phyloP scores from a whole-genome alignment of 306 rosid species.

The Parietaria judaica region DNA sequence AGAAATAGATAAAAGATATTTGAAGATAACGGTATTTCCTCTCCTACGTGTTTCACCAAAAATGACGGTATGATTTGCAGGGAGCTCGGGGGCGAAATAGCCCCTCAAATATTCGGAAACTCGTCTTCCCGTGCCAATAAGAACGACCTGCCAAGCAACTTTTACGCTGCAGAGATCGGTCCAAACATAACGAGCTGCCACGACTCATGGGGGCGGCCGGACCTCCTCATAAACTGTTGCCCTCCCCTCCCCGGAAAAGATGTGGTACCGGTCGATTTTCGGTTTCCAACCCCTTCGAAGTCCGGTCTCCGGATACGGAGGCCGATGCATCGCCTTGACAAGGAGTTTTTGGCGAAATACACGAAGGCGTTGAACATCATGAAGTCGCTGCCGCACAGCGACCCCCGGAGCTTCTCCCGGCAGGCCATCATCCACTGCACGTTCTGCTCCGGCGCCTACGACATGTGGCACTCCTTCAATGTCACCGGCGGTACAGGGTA shows the following conservation, averaged over 20 bases:
- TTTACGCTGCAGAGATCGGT: background rate
- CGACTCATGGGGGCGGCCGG: conserved; percentile 12
- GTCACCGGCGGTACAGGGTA: too few species aligned
- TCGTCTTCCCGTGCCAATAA: too few species aligned
- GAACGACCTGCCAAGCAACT: too few species aligned
- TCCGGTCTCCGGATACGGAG: conserved; percentile 29
- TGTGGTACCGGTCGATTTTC: conserved; percentile 1
- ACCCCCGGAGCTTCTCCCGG: conserved; percentile 55
- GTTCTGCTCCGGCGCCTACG: conserved; percentile 66
- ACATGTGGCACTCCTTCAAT: background rate
- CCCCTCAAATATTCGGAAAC: too few species aligned
- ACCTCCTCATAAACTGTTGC: conserved; percentile 18
- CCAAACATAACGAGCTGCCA: conserved; percentile 16
- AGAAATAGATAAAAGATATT: too few species aligned
- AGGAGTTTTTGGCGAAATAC: conserved; percentile 40
- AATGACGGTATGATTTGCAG: too few species aligned
- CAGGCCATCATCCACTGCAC: conserved; percentile 76
- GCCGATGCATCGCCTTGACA: conserved; percentile 39
- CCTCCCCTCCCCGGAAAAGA: background rate
- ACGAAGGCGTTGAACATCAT: conserved; percentile 45
- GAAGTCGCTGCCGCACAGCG: conserved; percentile 49
- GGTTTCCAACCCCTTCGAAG: conserved; percentile 1
- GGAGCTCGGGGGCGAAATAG: too few species aligned
- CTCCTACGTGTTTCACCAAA: too few species aligned
- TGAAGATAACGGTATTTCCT: too few species aligned